phyloP scores from a whole-genome alignment of 176 grass and related monocot genomes.

The Phoenix roebelenii region DNA sequence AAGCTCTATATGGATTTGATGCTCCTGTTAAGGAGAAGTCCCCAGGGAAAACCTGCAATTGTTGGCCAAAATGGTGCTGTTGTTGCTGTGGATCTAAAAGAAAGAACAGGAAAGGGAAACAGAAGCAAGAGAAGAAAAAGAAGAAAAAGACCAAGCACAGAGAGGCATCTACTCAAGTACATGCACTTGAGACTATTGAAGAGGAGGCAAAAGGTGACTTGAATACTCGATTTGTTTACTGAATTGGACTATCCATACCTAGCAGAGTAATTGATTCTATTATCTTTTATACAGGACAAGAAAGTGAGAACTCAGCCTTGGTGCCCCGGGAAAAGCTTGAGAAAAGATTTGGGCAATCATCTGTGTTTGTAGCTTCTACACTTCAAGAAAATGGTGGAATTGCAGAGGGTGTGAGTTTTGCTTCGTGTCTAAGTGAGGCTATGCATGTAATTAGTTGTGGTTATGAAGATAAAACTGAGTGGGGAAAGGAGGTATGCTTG shows the following conservation, averaged over 20 bases:
- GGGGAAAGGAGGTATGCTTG: constrained; percentile 44
- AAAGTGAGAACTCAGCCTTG: constrained; percentile 19
- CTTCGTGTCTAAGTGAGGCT: constrained; percentile 23
- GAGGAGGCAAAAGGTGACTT: constrained; percentile 30
- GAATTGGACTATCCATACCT: no score
- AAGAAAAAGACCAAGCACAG: constrained; percentile 27
- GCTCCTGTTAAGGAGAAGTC: constrained; percentile 31
- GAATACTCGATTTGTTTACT: not conserved
- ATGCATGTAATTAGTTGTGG: constrained; percentile 40
- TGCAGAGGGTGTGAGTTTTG: constrained; percentile 13
- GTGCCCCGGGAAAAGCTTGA: constrained; percentile 42
- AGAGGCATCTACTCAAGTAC: constrained; percentile 38
- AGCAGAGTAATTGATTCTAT: no score
- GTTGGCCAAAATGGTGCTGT: constrained; percentile 47
- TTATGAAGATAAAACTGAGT: constrained; percentile 48
- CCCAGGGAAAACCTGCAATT: constrained; percentile 43
- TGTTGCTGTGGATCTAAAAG: constrained; percentile 29
- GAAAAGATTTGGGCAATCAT: constrained; percentile 46
- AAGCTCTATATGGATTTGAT: constrained; percentile 45
- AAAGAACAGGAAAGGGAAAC: constrained; percentile 22
- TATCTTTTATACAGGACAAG: constrained; percentile 20
- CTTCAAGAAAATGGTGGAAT: constrained; percentile 26
- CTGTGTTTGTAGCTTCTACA: constrained; percentile 38
- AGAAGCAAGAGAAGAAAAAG: constrained; percentile 22
- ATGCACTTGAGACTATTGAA: constrained; percentile 36